Evolutionary conservation across 1,139 yeast genomes (phyloP), one percentile per base, ranked within the genome.

Genomic region (Protomyces gravidus): DNA sequence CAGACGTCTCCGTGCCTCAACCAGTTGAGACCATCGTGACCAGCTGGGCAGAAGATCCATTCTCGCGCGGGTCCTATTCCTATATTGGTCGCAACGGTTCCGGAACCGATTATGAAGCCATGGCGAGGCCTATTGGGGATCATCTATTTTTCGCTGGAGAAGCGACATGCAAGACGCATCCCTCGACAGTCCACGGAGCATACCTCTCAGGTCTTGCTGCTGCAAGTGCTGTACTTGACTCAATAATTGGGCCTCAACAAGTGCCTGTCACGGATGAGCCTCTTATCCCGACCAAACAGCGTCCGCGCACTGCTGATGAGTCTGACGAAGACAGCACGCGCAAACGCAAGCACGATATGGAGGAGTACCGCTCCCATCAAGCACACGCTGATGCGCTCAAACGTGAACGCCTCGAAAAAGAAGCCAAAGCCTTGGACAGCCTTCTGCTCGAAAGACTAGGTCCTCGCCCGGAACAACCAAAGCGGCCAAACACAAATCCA

Each of bases 121-220:
- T 76, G 56, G 77, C 77, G 1, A 66, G 74, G 25, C 56, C 62
- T 9, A 70, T 74, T 21, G 70, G 68, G 36, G 68, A 72, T 33
- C 66, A 71, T 9, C 63, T 76, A 52, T 75, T 72, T 62, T 75
- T 76, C 63, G 79, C 78, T 0, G 79, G 79, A 36, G 79, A 75
- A 59, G 78, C 78, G 0, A 75, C 79, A 0, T 73, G 75, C 46
- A 67, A 78, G 6, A 65, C 71, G 11, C 71, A 72, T 56, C 78
- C 79, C 0, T 77, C 77, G 1, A 74, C 79, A 0, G 75, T 75
- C 3, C 78, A 76, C 60, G 79, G 79, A 0, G 78, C 79, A 0
- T 75, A 74, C 61, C 63, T 75, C 0, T 74, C 77, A 5, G 78
- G 78, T 2, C 65, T 76, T 28, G 66, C 78, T 15, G 77, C 75